These are phyloP conservation scores for Citrus reticulata DNA, from an alignment of 345 rosid species.

Conservation along the genomic window DNA sequence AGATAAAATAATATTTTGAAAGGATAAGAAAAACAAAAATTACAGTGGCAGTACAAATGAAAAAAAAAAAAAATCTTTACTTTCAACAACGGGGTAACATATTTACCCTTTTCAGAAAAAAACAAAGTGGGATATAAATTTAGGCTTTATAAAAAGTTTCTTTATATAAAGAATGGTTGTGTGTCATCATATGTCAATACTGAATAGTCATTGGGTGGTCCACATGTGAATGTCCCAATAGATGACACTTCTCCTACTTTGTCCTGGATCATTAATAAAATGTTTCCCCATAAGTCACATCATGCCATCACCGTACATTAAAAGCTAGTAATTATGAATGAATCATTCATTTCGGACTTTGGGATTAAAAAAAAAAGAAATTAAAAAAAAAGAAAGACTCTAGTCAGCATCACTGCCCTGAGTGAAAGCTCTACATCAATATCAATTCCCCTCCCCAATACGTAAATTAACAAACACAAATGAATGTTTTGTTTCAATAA, in stretches of 20 bases:
- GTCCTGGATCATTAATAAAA: conserved; percentile 9
- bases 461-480: not conserved
- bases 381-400: not conserved
- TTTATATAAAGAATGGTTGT: not conserved
- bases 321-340: conserved; percentile 37
- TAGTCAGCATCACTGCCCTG: not conserved
- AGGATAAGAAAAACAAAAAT: too few relatives aligned
- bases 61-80: too few relatives aligned
- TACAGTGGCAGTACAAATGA: too few relatives aligned
- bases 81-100: not conserved
- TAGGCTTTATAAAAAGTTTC: not conserved
- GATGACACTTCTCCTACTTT: not conserved
- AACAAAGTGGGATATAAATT: not conserved
- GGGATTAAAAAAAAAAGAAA: not conserved
- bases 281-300: conserved; percentile 15
- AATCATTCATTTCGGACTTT: conserved; percentile 26
- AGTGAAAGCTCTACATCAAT: not conserved
- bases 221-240: not conserved
- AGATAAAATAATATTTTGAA: too few relatives aligned
- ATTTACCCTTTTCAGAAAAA: not conserved
- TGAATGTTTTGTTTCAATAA: not conserved
- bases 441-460: not conserved
- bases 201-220: not conserved
- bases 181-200: not conserved
- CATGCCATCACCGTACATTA: conserved; percentile 24